A percentile compares a stretch with the other conserved stretches of the same genome.
Conservation (phyloP, 371 early-diverging fungal genomes). For the Blakeslea trispora region DNA sequence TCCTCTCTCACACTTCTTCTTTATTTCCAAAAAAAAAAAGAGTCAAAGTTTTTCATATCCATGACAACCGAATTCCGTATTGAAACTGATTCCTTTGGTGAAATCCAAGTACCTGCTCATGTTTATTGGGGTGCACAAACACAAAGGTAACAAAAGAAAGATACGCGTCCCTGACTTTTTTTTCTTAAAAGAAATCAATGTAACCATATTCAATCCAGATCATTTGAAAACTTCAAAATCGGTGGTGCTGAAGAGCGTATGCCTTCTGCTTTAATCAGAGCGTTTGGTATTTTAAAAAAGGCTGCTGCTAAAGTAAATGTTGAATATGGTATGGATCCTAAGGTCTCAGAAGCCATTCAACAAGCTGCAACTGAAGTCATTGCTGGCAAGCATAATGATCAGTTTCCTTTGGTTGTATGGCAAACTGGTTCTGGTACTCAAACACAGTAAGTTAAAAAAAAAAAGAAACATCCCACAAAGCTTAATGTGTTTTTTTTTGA, state of each 20-base stretch:
- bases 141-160: constrained; percentile 66
- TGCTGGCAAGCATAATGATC: constrained; percentile 81
- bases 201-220: too few relatives aligned
- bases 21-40: too few relatives aligned
- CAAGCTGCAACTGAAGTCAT: constrained; percentile 85
- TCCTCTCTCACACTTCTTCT: background rate
- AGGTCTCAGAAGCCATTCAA: constrained; percentile 84
- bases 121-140: constrained; percentile 98
- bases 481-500: too few relatives aligned
- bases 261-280: constrained; percentile 90
- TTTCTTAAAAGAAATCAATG: background rate
- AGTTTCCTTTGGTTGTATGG: constrained; percentile 96
- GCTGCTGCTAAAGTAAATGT: constrained; percentile 92
- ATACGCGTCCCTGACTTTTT: background rate
- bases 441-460: constrained; percentile 80
- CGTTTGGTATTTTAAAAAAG: constrained; percentile 93
- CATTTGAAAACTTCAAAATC: constrained; percentile 94
- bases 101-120: constrained; percentile 89
- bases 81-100: constrained; percentile 94
- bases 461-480: too few relatives aligned
- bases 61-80: constrained; percentile 57
- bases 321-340: constrained; percentile 77
- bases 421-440: constrained; percentile 99
- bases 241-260: constrained; percentile 90
- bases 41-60: background rate